phyloP scores from a whole-genome alignment of 2,329 filamentous ascomycete genomes.

The Penicillium sp. region DNA sequence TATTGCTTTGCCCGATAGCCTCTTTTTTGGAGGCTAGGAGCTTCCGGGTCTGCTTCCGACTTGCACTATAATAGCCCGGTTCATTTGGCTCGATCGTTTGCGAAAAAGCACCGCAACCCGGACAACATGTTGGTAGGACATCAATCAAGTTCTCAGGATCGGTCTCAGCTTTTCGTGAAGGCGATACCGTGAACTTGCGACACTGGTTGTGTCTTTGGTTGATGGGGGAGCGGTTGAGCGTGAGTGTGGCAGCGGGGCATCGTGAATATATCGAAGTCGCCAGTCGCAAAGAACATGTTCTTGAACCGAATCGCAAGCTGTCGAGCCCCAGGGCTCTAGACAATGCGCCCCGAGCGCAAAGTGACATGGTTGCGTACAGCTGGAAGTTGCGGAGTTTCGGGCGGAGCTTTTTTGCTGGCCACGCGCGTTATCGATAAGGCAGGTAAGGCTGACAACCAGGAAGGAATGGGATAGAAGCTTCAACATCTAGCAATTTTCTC shows the following conservation, averaged over 20 bases:
- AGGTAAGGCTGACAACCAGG: no score
- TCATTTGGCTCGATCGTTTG: constrained; percentile 57
- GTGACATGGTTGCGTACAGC: constrained; percentile 28
- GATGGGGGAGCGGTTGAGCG: background rate
- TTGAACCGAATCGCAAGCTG: background rate
- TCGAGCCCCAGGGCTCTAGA: constrained; percentile 18
- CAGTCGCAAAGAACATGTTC: background rate
- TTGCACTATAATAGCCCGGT: constrained; percentile 59
- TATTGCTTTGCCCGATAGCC: constrained; percentile 9
- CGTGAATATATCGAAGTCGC: background rate
- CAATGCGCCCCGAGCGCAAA: constrained; percentile 27
- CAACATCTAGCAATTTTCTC: no score
- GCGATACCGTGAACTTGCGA: constrained; percentile 24
- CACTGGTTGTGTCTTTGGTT: constrained; percentile 1
- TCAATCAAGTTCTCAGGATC: constrained; percentile 16
- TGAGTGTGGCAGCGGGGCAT: background rate
- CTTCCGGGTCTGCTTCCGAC: constrained; percentile 50
- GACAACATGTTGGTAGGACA: constrained; percentile 56
- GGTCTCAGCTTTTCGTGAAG: constrained; percentile 10
- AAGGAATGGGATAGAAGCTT: no score
- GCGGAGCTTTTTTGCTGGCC: constrained; percentile 23
- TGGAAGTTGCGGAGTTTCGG: constrained; percentile 14
- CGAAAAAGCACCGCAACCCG: constrained; percentile 63
- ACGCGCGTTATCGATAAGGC: constrained; percentile 25
- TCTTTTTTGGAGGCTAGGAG: constrained; percentile 27